Evolutionary conservation across 306 rosid species (phyloP).

Genomic region (Prunus kanzakura): DNA sequence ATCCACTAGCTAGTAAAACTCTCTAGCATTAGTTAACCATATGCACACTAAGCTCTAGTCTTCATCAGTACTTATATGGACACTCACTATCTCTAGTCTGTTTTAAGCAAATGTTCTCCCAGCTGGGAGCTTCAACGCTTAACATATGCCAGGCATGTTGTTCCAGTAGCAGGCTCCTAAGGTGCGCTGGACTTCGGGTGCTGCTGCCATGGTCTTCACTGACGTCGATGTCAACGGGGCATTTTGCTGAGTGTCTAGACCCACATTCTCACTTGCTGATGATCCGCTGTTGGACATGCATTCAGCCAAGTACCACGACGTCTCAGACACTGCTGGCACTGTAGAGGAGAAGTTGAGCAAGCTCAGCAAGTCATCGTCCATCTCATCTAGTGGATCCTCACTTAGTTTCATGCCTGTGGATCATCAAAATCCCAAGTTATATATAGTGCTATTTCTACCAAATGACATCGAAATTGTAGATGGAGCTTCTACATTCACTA

Average conservation of each 20-base stretch:
- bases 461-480: not conserved
- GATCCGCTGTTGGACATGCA: constrained; percentile 2
- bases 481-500: not conserved
- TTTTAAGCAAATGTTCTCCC: not conserved
- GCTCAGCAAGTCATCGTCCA: constrained; percentile 74
- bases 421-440: not conserved
- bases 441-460: not conserved
- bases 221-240: not conserved
- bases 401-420: constrained; percentile 38
- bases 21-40: constrained; percentile 7
- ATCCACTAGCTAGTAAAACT: not conserved
- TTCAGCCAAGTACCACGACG: constrained; percentile 40
- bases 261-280: constrained; percentile 4
- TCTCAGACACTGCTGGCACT: constrained; percentile 37
- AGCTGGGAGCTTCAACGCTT: constrained; percentile 4
- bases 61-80: not conserved
- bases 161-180: constrained; percentile 40
- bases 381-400: constrained; percentile 36
- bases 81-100: not conserved
- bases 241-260: constrained; percentile 20
- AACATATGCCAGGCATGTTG: constrained; percentile 53
- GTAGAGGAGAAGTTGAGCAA: constrained; percentile 51
- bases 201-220: not conserved
- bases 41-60: constrained; percentile 16
- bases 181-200: constrained; percentile 5